These are phyloP conservation scores for Galium porrigens DNA, from an alignment of 305 asterid species.

Conservation along the genomic window DNA sequence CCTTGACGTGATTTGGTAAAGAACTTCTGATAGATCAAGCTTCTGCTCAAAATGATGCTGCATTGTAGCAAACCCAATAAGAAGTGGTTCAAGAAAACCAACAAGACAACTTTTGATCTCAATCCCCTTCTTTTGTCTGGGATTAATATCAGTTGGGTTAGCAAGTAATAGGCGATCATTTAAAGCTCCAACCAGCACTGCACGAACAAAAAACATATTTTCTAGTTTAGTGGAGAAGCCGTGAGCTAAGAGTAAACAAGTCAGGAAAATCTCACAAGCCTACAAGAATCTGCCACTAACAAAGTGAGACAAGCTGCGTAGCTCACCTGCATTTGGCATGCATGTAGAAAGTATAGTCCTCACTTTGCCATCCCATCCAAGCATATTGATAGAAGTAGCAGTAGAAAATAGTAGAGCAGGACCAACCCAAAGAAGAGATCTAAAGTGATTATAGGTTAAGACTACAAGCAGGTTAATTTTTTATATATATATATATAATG, in stretches of 20 bases:
- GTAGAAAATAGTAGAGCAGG: slow-evolving; percentile 98
- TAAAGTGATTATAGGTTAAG: slow-evolving; percentile 69
- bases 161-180: slow-evolving; percentile 85
- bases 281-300: slow-evolving; percentile 9
- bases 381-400: slow-evolving; percentile 68
- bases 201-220: slow-evolving; percentile 12
- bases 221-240: neutral
- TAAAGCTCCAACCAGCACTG: slow-evolving; percentile 90
- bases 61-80: slow-evolving; percentile 90
- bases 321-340: slow-evolving; percentile 87
- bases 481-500: too few species aligned
- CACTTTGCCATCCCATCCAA: slow-evolving; percentile 99
- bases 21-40: slow-evolving; percentile 87
- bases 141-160: slow-evolving; percentile 73
- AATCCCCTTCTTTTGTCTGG: slow-evolving; percentile 81
- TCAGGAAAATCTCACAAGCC: neutral
- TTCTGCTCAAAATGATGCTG: slow-evolving; percentile 98
- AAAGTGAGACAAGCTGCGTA: slow-evolving; percentile 18
- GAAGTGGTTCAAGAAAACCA: slow-evolving; percentile 99
- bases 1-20: slow-evolving; percentile 98
- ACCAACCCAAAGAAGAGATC: slow-evolving; percentile 98
- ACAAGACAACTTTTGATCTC: slow-evolving; percentile 86
- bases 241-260: slow-evolving; percentile 2
- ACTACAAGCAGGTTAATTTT: slow-evolving; percentile 18
- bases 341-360: slow-evolving; percentile 82